Conservation (phyloP, 352 stramenopile species). For the Phytophthora hibernalis region DNA sequence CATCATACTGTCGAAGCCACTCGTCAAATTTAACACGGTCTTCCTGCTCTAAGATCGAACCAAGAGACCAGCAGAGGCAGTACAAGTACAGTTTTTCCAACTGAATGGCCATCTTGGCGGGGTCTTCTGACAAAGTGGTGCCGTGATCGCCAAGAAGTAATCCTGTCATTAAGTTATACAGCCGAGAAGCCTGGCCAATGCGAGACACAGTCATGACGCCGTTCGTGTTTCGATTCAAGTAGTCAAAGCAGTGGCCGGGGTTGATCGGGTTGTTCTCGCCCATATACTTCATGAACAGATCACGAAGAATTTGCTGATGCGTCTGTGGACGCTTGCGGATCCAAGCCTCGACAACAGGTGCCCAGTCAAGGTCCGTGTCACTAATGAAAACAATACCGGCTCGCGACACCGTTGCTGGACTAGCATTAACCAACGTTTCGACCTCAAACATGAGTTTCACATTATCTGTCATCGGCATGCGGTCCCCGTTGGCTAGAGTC, state of each 20-base stretch:
- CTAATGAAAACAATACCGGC: constrained; percentile 99
- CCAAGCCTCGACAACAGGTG: constrained; percentile 96
- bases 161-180: constrained; percentile 92
- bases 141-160: constrained; percentile 90
- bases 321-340: constrained; percentile 90
- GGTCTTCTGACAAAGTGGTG: constrained; percentile 70
- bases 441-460: constrained; percentile 98
- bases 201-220: constrained; percentile 96
- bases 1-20: constrained; percentile 94
- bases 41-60: constrained; percentile 95
- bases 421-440: constrained; percentile 97
- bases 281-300: constrained; percentile 97
- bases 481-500: constrained; percentile 96
- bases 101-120: constrained; percentile 72
- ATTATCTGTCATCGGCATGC: constrained; percentile 98
- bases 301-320: constrained; percentile 91
- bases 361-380: constrained; percentile 98
- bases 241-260: constrained; percentile 96
- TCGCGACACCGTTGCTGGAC: constrained; percentile 96
- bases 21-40: constrained; percentile 96
- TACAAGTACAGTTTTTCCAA: constrained; percentile 98
- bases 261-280: constrained; percentile 94
- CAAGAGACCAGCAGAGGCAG: constrained; percentile 96
- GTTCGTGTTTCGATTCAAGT: constrained; percentile 94
- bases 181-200: constrained; percentile 80